Evolutionary conservation across 78 protist genomes (phyloP).

Genomic region (Tieghemostelium lacteum): DNA sequence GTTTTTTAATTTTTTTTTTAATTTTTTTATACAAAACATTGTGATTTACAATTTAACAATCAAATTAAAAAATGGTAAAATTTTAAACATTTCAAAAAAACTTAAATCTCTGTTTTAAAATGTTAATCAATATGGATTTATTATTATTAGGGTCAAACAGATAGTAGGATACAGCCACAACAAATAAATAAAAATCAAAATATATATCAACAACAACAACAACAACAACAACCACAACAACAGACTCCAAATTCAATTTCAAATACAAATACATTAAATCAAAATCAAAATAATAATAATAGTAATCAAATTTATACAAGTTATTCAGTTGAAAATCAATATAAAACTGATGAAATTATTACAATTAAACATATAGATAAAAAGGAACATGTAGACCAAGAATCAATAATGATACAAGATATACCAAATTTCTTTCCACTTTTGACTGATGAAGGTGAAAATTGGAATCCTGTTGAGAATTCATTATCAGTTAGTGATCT

Average conservation of each 20-base stretch:
- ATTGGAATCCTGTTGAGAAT: slow-evolving; percentile 1
- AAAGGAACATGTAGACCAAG: slow-evolving; percentile 34
- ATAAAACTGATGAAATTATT: slow-evolving; percentile 31
- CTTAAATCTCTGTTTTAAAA: not conserved
- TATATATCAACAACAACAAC: not conserved
- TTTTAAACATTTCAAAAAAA: too few relatives aligned
- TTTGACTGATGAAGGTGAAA: slow-evolving; percentile 29
- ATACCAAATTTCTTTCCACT: slow-evolving; percentile 61
- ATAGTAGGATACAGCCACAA: not conserved
- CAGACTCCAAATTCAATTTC: not conserved
- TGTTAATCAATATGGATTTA: too few relatives aligned
- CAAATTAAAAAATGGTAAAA: too few relatives aligned
- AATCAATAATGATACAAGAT: slow-evolving; percentile 16
- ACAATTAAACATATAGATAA: slow-evolving; percentile 22
- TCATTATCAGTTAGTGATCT: not conserved
- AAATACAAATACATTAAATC: not conserved
- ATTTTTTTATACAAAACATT: not conserved
- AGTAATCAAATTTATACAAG: slow-evolving; percentile 21
- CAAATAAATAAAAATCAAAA: not conserved
- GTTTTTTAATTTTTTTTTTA: slow-evolving; percentile 13
- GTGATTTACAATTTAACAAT: not conserved
- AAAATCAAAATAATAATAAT: not conserved
- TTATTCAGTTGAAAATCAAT: slow-evolving; percentile 14
- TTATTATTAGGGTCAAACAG: slow-evolving; percentile 2
- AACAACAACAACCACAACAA: not conserved